These are phyloP conservation scores for Globisporangium recalcitrans DNA, from an alignment of 352 stramenopile genomes.

Conservation along the genomic window DNA sequence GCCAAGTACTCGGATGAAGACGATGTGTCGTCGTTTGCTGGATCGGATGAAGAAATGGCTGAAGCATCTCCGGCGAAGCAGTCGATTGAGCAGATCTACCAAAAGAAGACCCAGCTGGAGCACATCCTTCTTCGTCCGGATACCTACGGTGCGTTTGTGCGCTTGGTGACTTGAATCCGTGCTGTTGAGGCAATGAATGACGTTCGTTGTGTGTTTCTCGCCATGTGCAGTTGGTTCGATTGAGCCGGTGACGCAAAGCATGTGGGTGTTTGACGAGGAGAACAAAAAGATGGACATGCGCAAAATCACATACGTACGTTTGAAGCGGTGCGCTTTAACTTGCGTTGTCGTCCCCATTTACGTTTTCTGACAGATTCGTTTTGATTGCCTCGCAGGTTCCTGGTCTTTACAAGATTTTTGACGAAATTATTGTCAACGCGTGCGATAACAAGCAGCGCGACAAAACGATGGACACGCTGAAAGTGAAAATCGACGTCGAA, in stretches of 20 bases:
- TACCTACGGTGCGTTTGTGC: conserved; percentile 89
- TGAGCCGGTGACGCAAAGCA: conserved; percentile 88
- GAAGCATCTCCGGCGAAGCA: conserved; percentile 39
- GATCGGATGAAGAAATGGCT: conserved; percentile 27
- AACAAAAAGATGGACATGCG: conserved; percentile 90
- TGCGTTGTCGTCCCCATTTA: background rate
- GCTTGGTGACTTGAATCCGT: background rate
- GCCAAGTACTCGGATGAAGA: conserved; percentile 21
- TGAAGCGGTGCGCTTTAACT: background rate
- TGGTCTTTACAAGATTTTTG: conserved; percentile 98
- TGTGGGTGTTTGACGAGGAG: conserved; percentile 91
- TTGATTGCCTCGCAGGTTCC: conserved; percentile 56
- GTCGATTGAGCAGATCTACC: conserved; percentile 91
- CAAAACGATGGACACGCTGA: conserved; percentile 90
- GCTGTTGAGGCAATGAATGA: background rate
- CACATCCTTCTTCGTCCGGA: conserved; percentile 97
- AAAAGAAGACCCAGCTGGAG: conserved; percentile 97
- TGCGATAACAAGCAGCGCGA: conserved; percentile 99
- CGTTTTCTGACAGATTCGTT: background rate
- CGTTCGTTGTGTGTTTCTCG: background rate
- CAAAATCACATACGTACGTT: conserved; percentile 88
- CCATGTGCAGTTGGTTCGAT: conserved; percentile 87
- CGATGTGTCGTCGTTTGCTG: conserved; percentile 27
- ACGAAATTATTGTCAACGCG: conserved; percentile 99
- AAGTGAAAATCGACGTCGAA: conserved; percentile 92